Base-by-base conservation (phyloP, 495 filamentous ascomycete species). In the Neurospora sp. region DNA sequence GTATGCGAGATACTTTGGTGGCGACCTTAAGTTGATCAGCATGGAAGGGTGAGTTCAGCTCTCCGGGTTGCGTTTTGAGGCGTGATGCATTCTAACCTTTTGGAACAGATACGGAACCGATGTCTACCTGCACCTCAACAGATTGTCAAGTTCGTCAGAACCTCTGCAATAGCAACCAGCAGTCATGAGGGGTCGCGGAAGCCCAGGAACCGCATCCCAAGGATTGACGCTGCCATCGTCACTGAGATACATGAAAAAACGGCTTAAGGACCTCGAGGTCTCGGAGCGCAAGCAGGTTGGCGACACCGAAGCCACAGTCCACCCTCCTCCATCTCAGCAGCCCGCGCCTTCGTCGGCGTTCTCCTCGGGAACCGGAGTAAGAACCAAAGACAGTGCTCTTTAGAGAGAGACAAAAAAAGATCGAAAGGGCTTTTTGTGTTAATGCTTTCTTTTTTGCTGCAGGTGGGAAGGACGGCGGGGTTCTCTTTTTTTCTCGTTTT, bases 121-220 rank as follows among this genome's bases (percentile, higher is more conserved):
- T 79, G 96, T 98, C 42, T 99, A 99, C 81, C 92, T 99, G 68
- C 96, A 99, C 81, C 88, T 99, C 20, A 99, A 99, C 84, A 88
- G 96, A 71, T 87, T 99, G 12, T 96, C 93, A 42, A 97, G 93
- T 79, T 97, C 93, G 70, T 97, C 94, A 20, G 96, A 99, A 80
- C 96, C 96, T 71, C 86, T 99, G 42, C 95, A 98, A 92, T 99
- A 94, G 91, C 91, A 96, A 96, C 87, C 87, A 95, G 90, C 93
- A 88, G 93, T 94, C 93, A 94, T 91, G 92, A 95, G 93, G 89
- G 92, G 89, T 70, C 31, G 31, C 45, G 44, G 59, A 35, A 44
- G 40, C 3, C 9, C 83, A 87, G 83, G 83, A 80, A 83, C 82
- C 77, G 82, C 91, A 76, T 84, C 92, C 86, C 93, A 89, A 93